A percentile compares a stretch with the other conserved stretches of the same genome.
Conservation (phyloP, 805 yeast species). For the Zygosaccharomyces bailii region DNA sequence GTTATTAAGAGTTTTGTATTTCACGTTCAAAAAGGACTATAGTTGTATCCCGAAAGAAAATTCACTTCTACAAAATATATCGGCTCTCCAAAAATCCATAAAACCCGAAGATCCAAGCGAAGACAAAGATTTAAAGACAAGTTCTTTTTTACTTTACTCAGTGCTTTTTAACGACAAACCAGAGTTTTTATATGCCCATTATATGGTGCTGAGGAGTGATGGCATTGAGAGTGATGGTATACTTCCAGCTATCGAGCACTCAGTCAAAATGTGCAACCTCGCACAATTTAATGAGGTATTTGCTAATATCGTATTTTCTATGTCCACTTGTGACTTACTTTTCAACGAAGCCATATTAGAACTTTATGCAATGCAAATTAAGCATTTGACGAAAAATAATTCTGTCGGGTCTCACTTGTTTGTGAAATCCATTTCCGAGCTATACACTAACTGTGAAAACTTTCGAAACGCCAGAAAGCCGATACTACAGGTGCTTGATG, state of each 20-base stretch:
- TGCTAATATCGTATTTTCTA: conserved; percentile 14
- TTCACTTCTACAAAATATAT: conserved; percentile 10
- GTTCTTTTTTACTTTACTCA: conserved; percentile 33
- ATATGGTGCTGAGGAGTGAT: conserved; percentile 32
- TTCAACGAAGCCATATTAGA: conserved; percentile 22
- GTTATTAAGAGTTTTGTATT: conserved; percentile 34
- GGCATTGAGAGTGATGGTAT: conserved; percentile 19
- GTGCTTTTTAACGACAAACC: conserved; percentile 16
- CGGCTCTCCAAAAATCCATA: conserved; percentile 6
- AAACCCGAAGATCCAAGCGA: not conserved
- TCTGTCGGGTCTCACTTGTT: conserved; percentile 26
- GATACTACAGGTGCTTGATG: conserved; percentile 23
- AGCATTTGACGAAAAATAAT: conserved; percentile 24
- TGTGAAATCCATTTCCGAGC: conserved; percentile 33
- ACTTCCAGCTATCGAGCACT: conserved; percentile 22
- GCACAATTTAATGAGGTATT: conserved; percentile 15
- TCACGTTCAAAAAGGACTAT: conserved; percentile 14
- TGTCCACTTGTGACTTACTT: conserved; percentile 7
- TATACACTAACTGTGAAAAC: conserved; percentile 23
- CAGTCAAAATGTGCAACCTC: conserved; percentile 11
- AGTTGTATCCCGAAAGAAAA: conserved; percentile 11
- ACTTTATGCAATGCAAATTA: conserved; percentile 19
- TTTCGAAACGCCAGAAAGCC: conserved; percentile 7
- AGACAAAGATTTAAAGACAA: conserved; percentile 20
- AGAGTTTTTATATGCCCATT: conserved; percentile 36